Conservation (phyloP, 441 rosid species). For the Breynia disticha region DNA sequence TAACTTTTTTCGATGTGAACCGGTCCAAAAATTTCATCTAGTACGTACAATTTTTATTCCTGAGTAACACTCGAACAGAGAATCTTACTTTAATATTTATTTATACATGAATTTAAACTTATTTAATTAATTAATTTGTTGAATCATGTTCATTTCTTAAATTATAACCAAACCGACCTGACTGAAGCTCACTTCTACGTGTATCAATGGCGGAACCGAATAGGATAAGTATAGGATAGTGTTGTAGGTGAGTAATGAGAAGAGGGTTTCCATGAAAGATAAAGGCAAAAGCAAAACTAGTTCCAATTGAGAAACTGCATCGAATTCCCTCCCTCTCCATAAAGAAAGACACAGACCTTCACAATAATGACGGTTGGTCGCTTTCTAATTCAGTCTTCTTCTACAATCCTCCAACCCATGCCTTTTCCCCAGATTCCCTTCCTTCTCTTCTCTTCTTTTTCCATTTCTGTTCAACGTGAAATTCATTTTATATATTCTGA, state of each 20-base stretch:
- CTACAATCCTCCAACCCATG: conserved; percentile 47
- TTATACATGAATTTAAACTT: too few species aligned
- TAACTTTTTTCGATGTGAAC: too few species aligned
- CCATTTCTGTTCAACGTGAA: neutral
- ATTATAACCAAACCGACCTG: too few species aligned
- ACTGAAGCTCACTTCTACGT: too few species aligned
- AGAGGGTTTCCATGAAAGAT: conserved; percentile 27
- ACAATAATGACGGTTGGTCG: conserved; percentile 33
- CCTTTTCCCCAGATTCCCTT: conserved; percentile 35
- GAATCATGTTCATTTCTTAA: too few species aligned
- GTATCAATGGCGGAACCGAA: too few species aligned
- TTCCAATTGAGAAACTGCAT: conserved; percentile 24
- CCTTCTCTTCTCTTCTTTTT: neutral
- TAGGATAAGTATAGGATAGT: too few species aligned
- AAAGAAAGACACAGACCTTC: conserved; percentile 1
- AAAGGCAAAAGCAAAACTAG: conserved; percentile 15
- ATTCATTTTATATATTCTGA: neutral
- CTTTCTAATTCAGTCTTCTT: conserved; percentile 44
- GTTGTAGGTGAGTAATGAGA: conserved; percentile 3
- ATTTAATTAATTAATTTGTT: too few species aligned
- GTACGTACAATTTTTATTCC: too few species aligned
- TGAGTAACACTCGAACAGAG: too few species aligned
- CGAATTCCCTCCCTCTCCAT: conserved; percentile 29
- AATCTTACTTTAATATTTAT: too few species aligned
- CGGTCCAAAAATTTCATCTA: too few species aligned